phyloP scores from a whole-genome alignment of 2,329 filamentous ascomycete species.

The Fusarium sp. region DNA sequence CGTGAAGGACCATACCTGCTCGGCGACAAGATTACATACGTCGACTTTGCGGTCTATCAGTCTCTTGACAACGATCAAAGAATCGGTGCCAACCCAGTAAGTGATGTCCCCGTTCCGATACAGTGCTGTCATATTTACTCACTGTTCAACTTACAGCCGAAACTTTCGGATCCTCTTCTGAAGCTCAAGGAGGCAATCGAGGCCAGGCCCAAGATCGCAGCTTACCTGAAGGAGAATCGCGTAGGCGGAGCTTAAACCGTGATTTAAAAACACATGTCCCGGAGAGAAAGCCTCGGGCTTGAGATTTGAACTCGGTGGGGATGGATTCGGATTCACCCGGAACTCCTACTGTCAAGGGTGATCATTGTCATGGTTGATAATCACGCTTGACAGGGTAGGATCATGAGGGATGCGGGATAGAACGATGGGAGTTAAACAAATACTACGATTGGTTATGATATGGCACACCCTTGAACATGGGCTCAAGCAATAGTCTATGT shows the following conservation, averaged over 20 bases:
- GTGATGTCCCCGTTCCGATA: not conserved
- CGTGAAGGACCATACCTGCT: constrained; percentile 26
- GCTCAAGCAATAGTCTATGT: not conserved
- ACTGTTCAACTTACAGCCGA: not conserved
- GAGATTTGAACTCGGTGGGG: not conserved
- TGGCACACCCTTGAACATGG: not conserved
- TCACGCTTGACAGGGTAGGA: not conserved
- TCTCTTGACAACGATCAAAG: constrained; percentile 26
- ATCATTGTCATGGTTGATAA: not conserved
- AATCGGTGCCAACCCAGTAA: constrained; percentile 22
- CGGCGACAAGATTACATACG: constrained; percentile 20
- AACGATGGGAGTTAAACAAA: not conserved
- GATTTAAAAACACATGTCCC: no score
- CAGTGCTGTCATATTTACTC: fast-evolving
- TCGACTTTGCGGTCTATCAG: constrained; percentile 28
- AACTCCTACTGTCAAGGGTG: not conserved
- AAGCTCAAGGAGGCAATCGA: constrained; percentile 27
- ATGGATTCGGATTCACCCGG: not conserved
- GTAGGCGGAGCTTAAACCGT: not conserved
- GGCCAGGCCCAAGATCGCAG: constrained; percentile 21
- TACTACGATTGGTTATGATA: not conserved
- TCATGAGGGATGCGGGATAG: not conserved
- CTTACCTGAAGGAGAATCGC: constrained; percentile 20
- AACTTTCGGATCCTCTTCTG: constrained; percentile 13
- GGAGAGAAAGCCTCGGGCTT: not conserved